Conservation (phyloP, 1,284 basidiomycete genomes). For the Flammula alnicola region DNA sequence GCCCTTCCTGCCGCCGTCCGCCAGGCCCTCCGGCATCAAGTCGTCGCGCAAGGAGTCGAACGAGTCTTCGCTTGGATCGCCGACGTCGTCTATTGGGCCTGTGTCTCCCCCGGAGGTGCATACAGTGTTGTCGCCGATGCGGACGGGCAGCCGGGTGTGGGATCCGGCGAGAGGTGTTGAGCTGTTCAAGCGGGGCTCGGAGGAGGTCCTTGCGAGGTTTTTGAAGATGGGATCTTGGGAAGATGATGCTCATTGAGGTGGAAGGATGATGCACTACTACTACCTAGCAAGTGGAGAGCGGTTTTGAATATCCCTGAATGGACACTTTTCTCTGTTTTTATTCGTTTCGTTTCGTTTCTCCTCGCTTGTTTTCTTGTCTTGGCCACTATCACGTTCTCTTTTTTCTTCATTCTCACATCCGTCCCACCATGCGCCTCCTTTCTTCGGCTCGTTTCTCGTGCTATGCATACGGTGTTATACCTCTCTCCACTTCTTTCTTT, state of each 20-base stretch:
- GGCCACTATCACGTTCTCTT: constrained; percentile 10
- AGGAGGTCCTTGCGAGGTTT: constrained; percentile 81
- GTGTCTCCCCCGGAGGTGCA: constrained; percentile 47
- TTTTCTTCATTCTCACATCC: constrained; percentile 10
- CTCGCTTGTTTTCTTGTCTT: constrained; percentile 10
- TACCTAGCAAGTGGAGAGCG: too few species aligned
- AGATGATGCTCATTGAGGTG: constrained; percentile 45
- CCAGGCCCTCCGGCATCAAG: constrained; percentile 3
- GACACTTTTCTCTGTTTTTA: constrained; percentile 17
- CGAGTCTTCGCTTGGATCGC: constrained; percentile 48
- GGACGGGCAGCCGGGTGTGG: constrained; percentile 66
- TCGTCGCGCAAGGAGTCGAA: constrained; percentile 40
- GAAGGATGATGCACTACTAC: too few species aligned
- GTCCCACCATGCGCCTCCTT: constrained; percentile 2
- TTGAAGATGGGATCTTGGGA: constrained; percentile 77
- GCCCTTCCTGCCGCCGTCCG: too few species aligned
- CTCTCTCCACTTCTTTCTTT: constrained; percentile 2
- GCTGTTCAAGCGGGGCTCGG: constrained; percentile 79
- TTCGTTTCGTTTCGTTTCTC: constrained; percentile 3
- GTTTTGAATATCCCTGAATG: too few species aligned
- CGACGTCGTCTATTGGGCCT: constrained; percentile 55
- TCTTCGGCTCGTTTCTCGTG: constrained; percentile 6
- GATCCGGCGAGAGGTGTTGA: constrained; percentile 82
- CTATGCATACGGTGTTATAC: too few species aligned
- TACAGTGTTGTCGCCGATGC: constrained; percentile 30